Conservation (phyloP, 495 filamentous ascomycete species). For the Symbiotaphrina buchneri region DNA sequence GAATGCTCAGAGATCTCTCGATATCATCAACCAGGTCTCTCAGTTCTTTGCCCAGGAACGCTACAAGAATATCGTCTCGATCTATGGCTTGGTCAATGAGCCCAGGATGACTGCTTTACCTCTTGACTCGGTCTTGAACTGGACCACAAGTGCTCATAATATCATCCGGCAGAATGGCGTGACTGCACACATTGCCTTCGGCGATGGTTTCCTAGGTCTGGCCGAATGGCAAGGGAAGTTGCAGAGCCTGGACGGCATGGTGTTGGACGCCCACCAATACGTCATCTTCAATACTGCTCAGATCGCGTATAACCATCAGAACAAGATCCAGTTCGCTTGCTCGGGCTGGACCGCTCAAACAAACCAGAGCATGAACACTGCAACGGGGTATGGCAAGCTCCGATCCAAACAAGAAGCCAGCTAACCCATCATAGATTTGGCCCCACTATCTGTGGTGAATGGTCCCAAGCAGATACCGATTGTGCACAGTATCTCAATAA, state of each 20-base stretch:
- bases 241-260: constrained; percentile 26
- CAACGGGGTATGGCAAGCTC: constrained; percentile 32
- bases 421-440: constrained; percentile 36
- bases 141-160: constrained; percentile 40
- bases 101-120: constrained; percentile 52
- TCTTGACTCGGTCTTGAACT: constrained; percentile 34
- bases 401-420: neutral
- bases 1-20: constrained; percentile 56
- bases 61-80: constrained; percentile 62
- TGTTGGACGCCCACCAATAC: constrained; percentile 90
- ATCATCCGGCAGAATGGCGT: constrained; percentile 51
- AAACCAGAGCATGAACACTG: constrained; percentile 36
- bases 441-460: constrained; percentile 93
- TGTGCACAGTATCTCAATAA: constrained; percentile 78
- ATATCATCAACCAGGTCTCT: constrained; percentile 58
- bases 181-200: constrained; percentile 42
- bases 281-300: constrained; percentile 67
- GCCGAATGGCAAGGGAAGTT: constrained; percentile 56
- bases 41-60: constrained; percentile 69
- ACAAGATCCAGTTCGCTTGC: constrained; percentile 70
- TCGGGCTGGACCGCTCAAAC: constrained; percentile 66
- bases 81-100: constrained; percentile 79
- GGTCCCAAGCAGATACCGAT: constrained; percentile 95
- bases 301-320: constrained; percentile 47
- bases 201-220: constrained; percentile 69